These are phyloP conservation scores for Ophiostoma himal-ulmi DNA, from an alignment of 2,329 filamentous ascomycete genomes.

Conservation along the genomic window DNA sequence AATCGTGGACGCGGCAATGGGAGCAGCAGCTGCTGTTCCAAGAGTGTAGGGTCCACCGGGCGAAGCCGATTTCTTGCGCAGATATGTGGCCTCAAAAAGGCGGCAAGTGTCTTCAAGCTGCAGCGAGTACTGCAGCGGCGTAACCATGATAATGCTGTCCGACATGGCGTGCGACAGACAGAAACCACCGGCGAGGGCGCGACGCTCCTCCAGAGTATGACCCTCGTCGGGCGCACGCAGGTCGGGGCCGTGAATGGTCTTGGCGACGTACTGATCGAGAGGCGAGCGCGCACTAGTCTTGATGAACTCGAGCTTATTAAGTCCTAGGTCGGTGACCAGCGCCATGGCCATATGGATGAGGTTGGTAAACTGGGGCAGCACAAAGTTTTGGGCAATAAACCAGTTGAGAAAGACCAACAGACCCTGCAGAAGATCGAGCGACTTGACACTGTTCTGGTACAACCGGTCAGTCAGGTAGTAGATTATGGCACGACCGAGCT, in stretches of 20 bases:
- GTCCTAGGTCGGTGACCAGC: constrained; percentile 27
- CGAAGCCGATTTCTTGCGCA: constrained; percentile 12
- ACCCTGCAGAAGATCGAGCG: constrained; percentile 26
- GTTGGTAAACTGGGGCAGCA: constrained; percentile 26
- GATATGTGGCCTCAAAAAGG: constrained; percentile 21
- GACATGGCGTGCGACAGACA: constrained; percentile 35
- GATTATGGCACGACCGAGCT: constrained; percentile 23
- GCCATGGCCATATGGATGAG: constrained; percentile 27
- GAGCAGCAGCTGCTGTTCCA: not conserved
- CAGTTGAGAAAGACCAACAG: constrained; percentile 25
- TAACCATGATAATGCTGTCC: constrained; percentile 28
- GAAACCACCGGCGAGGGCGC: constrained; percentile 40
- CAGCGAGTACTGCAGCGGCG: constrained; percentile 41
- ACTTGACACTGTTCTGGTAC: constrained; percentile 22
- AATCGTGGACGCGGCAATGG: constrained; percentile 9
- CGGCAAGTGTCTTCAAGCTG: constrained; percentile 26
- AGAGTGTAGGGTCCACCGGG: not conserved
- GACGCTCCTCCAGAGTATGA: constrained; percentile 37
- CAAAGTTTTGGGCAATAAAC: constrained; percentile 25
- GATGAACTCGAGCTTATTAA: constrained; percentile 25
- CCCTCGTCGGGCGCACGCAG: constrained; percentile 18
- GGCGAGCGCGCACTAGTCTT: constrained; percentile 21
- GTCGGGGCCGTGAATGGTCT: constrained; percentile 21
- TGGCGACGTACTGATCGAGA: constrained; percentile 22
- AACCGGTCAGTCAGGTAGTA: constrained; percentile 25